Base-by-base conservation (phyloP, 2,329 filamentous ascomycete species). In the Fusarium scirpi region DNA sequence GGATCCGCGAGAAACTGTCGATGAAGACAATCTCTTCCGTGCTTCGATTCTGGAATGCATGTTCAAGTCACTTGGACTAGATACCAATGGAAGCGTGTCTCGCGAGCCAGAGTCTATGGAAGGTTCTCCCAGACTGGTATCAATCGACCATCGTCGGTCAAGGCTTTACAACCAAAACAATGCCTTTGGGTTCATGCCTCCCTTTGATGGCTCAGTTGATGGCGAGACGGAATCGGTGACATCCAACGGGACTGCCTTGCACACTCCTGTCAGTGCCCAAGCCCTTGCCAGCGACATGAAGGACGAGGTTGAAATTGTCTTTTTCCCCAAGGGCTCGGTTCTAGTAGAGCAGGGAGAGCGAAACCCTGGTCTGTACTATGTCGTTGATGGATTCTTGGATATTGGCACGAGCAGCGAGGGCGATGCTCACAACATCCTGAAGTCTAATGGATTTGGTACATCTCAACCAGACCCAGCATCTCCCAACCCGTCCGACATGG, bases 301-400 rank as follows among this genome's bases (percentile, higher is more conserved):
- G 69, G 91, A 97, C 67, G 96, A 99, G 56, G 89, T 98, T 5
- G 96, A 99, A 77, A 98, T 99, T 70, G 96, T 99, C 8, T 98
- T 93, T 82, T 99, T 99, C 71, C 95, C 94, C 0, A 93, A 98
- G 78, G 94, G 93, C 4, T 95, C 96, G 3, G 92, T 99, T 1
- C 86, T 99, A 18, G 94, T 99, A 1, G 96, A 99, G 76, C 94
- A 98, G 81, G 95, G 96, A 12, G 96, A 99, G 79, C 89, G 96
- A n/a, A 97, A 97, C 73, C 96, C 96, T 0, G 96, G 96, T 0
- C 80, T 99, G 1, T 99, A 99, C 82, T 99, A 99, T 80, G 95
- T 99, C 5, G 92, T 99, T 52, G 96, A 99, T 78, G 96, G 96
- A 0, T 99, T 99, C 75, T 83, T 99, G 38, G 96, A 99, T 76